Evolutionary conservation across 2,329 filamentous ascomycete species (phyloP).

Genomic region (Laburnicola sp.): DNA sequence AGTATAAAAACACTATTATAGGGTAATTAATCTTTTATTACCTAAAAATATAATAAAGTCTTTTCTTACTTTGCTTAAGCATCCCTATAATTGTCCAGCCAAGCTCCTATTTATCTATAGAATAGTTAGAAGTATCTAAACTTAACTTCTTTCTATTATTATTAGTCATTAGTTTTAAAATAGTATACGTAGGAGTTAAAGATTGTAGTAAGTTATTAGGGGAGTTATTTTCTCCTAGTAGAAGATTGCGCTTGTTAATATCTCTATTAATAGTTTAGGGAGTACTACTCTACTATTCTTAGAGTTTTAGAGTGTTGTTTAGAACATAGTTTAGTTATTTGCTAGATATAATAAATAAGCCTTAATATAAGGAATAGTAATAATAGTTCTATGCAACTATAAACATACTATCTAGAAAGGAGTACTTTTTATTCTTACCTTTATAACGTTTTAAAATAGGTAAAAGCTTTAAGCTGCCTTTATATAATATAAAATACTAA

Average conservation of each 20-base stretch:
- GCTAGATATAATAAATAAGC: background rate
- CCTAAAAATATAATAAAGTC: background rate
- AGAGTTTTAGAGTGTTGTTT: background rate
- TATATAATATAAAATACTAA: no score
- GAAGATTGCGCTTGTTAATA: no score
- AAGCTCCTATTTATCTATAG: slow-evolving; percentile 3
- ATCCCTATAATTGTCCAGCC: slow-evolving; percentile 2
- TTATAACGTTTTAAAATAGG: background rate
- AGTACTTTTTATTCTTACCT: slow-evolving; percentile 3
- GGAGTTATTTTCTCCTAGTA: no score
- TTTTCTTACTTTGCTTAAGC: background rate
- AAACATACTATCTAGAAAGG: background rate
- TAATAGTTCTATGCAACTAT: background rate
- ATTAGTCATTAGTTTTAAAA: slow-evolving; percentile 1
- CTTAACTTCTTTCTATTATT: background rate
- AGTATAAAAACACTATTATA: background rate
- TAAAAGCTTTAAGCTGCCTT: no score
- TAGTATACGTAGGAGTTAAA: background rate
- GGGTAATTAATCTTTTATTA: background rate
- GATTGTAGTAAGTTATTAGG: background rate
- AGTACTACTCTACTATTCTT: background rate
- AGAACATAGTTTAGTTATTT: background rate
- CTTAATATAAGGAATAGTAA: background rate
- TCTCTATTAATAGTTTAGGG: background rate
- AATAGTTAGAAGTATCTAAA: background rate